phyloP scores from a whole-genome alignment of 345 rosid species.

The Tarenaya hassleriana region DNA sequence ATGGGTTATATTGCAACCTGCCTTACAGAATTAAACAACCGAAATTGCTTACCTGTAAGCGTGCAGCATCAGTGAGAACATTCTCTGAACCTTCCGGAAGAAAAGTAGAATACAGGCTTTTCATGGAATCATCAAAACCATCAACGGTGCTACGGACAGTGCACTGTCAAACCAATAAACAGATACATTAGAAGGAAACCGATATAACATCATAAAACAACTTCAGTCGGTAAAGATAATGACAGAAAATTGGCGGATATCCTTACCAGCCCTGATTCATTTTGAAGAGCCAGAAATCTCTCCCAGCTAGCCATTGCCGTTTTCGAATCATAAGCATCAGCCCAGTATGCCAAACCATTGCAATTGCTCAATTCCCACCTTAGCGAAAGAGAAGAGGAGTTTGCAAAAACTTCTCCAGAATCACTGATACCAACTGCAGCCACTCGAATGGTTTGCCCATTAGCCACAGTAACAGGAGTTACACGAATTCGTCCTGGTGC shows the following conservation, averaged over 20 bases:
- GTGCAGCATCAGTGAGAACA: constrained; percentile 64
- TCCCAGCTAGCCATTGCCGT: constrained; percentile 68
- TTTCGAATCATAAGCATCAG: constrained; percentile 41
- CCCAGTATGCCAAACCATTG: constrained; percentile 71
- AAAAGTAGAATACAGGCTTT: constrained; percentile 32
- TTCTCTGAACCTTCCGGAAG: constrained; percentile 37
- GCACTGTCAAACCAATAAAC: constrained; percentile 48
- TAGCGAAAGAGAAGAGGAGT: constrained; percentile 78
- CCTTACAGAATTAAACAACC: background rate
- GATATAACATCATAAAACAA: background rate
- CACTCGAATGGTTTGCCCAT: constrained; percentile 71
- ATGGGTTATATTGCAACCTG: background rate
- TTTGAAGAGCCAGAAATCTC: constrained; percentile 63
- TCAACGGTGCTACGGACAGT: constrained; percentile 64
- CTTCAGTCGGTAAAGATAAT: background rate
- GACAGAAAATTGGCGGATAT: background rate
- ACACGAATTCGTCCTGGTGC: constrained; percentile 47
- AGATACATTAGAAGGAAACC: constrained; percentile 2
- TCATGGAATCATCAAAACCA: constrained; percentile 41
- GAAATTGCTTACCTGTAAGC: constrained; percentile 57
- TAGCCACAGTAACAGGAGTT: constrained; percentile 71
- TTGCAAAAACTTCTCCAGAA: constrained; percentile 76
- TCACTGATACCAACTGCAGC: constrained; percentile 69
- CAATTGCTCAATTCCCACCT: constrained; percentile 74
- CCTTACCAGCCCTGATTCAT: constrained; percentile 75